Conservation (phyloP, 306 rosid genomes). For the Purshia tridentata region DNA sequence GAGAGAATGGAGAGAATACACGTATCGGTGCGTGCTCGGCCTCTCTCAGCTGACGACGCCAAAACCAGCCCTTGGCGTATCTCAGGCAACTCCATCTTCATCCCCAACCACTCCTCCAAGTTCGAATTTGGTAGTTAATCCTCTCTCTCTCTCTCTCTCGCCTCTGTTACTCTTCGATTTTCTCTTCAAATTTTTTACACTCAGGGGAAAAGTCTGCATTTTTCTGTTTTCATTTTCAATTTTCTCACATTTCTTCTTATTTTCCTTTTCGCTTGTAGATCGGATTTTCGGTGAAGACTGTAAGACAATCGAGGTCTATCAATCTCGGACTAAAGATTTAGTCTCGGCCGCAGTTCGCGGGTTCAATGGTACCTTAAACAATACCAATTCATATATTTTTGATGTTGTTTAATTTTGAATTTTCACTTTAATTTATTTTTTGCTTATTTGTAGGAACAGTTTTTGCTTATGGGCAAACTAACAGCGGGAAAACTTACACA, state of each 20-base stretch:
- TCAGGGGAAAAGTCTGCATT: not conserved
- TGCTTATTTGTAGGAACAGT: slow-evolving; percentile 65
- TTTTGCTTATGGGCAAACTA: slow-evolving; percentile 95
- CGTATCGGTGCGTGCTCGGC: slow-evolving; percentile 76
- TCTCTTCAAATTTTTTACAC: not conserved
- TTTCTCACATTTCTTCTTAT: not conserved
- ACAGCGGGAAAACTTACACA: slow-evolving; percentile 90
- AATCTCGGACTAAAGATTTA: slow-evolving; percentile 67
- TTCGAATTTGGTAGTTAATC: slow-evolving; percentile 68
- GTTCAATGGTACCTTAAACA: slow-evolving; percentile 59
- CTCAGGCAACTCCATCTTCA: slow-evolving; percentile 65
- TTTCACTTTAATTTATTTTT: not conserved
- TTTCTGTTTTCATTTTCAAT: not conserved
- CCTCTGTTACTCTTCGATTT: not conserved
- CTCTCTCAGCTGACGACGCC: slow-evolving; percentile 70
- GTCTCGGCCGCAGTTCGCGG: slow-evolving; percentile 86
- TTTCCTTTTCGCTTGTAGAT: slow-evolving; percentile 37
- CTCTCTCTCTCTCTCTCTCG: not conserved
- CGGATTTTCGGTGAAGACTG: slow-evolving; percentile 58
- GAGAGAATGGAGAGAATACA: slow-evolving; percentile 75
- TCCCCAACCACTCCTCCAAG: slow-evolving; percentile 53
- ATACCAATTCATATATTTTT: not conserved
- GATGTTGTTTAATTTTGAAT: not conserved
- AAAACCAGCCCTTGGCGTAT: slow-evolving; percentile 72
- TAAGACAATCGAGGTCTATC: slow-evolving; percentile 56